Evolutionary conservation across 148 eudicot species (phyloP), one percentile per base, ranked within the genome.

Genomic region (Selenicereus undatus): DNA sequence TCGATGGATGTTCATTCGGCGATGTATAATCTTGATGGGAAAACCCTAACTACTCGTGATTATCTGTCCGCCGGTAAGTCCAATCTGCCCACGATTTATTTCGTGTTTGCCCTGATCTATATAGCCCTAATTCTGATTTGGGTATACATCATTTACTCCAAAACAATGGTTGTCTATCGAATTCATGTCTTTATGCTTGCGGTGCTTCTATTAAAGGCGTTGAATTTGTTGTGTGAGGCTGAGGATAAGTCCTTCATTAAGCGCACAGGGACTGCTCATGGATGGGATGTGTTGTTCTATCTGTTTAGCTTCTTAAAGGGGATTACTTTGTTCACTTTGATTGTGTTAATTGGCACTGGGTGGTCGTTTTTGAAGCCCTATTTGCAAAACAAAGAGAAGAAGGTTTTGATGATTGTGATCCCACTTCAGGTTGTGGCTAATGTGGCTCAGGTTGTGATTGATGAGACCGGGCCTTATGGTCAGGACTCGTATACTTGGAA

Each of bases 281-380:
- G 97, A 4, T 92, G 97, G 97, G 97, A 92, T 82, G 90, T 92
- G 6, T 71, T 91, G 91, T 92, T 92, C 78, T 92, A 92, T 79
- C 84, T 92, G 1, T 91, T 91, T 71, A 86, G 89, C 58, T 92
- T 91, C 56, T 42, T 92, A 69, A 91, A 86, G 79, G 97, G 89
- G 8, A 84, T 91, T 27, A 83, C 81, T 13, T 73, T 92, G 87
- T 92, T 92, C 73, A 89, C 94, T 7, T 73, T 92, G 90, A 92
- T 92, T 75, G 94, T 92, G 45, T 81, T 92, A 83, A 90, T 92
- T 73, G 97, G 97, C 39, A 92, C 97, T 5, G 97, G 97, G 1
- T 92, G 97, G 97, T 92, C 97, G 12, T 89, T 92, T 74, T 48
- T 92, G 89, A 92, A 92, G 78, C 97, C 97, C 0, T 91, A 76